Conservation (phyloP, 371 early-diverging fungal species). For the Lichtheimia corymbifera region DNA sequence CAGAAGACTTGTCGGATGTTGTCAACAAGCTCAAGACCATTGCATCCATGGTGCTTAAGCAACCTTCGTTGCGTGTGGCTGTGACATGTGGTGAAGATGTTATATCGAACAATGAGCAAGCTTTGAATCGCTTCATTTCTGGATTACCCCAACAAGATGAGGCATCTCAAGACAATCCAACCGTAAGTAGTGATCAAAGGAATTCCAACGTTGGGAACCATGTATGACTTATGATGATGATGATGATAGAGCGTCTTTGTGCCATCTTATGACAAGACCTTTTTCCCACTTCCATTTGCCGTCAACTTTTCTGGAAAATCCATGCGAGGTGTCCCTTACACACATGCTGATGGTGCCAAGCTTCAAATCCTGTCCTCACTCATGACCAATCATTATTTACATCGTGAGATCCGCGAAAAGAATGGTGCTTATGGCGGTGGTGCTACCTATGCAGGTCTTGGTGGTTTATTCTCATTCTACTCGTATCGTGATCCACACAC, state of each 20-base stretch:
- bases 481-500: slow-evolving; percentile 94
- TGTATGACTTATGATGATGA: background rate
- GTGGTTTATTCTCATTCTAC: slow-evolving; percentile 85
- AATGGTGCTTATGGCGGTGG: slow-evolving; percentile 97
- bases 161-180: slow-evolving; percentile 6
- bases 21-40: slow-evolving; percentile 65
- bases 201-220: too few species aligned
- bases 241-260: slow-evolving; percentile 22
- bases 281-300: slow-evolving; percentile 79
- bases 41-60: slow-evolving; percentile 53
- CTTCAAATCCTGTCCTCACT: slow-evolving; percentile 81
- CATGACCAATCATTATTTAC: slow-evolving; percentile 83
- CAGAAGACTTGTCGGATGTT: slow-evolving; percentile 61
- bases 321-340: slow-evolving; percentile 80
- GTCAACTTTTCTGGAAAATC: slow-evolving; percentile 84
- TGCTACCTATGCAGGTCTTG: slow-evolving; percentile 68
- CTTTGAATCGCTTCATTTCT: slow-evolving; percentile 54
- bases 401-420: slow-evolving; percentile 94
- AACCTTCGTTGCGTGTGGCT: slow-evolving; percentile 66
- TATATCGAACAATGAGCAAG: slow-evolving; percentile 58
- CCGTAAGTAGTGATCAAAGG: too few species aligned
- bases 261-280: slow-evolving; percentile 43
- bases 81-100: slow-evolving; percentile 69
- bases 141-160: slow-evolving; percentile 38
- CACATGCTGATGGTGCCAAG: slow-evolving; percentile 77